Evolutionary conservation across 495 filamentous ascomycete species (phyloP).

Genomic region (Thermothielavioides terrestris): DNA sequence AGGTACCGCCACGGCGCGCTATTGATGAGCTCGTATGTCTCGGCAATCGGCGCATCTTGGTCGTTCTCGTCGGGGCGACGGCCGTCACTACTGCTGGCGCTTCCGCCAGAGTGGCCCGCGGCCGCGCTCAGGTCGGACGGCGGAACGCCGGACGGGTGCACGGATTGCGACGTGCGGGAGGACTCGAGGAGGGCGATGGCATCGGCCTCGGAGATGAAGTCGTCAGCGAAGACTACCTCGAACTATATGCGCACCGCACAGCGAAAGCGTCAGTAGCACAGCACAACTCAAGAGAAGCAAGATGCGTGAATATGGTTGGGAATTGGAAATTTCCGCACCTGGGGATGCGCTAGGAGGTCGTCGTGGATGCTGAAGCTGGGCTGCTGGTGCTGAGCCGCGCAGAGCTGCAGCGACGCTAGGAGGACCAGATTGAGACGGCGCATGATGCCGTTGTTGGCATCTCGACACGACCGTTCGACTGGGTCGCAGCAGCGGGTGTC

Average conservation of each 20-base stretch:
- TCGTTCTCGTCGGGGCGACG: slow-evolving; percentile 5
- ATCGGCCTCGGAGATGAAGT: slow-evolving; percentile 62
- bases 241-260: slow-evolving; percentile 36
- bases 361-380: slow-evolving; percentile 61
- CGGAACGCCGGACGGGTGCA: slow-evolving; percentile 26
- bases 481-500: not conserved
- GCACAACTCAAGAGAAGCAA: too few relatives aligned
- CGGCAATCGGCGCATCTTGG: slow-evolving; percentile 19
- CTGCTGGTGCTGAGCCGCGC: slow-evolving; percentile 37
- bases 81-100: not conserved
- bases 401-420: slow-evolving; percentile 33
- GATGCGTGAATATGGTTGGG: too few relatives aligned
- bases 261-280: not conserved
- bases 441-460: slow-evolving; percentile 40
- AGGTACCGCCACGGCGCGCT: slow-evolving; percentile 64
- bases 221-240: slow-evolving; percentile 69
- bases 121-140: slow-evolving; percentile 29
- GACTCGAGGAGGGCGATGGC: slow-evolving; percentile 51
- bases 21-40: slow-evolving; percentile 66
- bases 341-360: slow-evolving; percentile 85
- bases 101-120: slow-evolving; percentile 12
- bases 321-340: slow-evolving; percentile 54
- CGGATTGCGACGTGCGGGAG: slow-evolving; percentile 17
- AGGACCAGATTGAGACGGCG: slow-evolving; percentile 36
- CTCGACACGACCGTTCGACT: slow-evolving; percentile 27